Evolutionary conservation across 2,329 filamentous ascomycete species (phyloP).

Genomic region (Alternaria viburni): DNA sequence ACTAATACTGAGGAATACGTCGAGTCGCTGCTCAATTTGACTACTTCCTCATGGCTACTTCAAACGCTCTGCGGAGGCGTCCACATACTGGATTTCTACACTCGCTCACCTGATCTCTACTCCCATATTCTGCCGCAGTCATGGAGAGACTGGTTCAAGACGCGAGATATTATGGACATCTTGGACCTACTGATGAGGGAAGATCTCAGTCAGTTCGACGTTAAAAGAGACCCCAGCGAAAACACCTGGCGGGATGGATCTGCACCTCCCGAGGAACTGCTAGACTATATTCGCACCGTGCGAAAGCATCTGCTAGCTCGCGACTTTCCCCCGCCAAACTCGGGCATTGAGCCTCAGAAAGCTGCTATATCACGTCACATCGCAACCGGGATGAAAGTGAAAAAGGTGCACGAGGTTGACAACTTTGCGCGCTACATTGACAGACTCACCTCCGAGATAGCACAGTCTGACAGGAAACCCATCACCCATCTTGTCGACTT

Average conservation of each 20-base stretch:
- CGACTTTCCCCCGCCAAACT: conserved; percentile 56
- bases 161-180: conserved; percentile 74
- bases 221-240: conserved; percentile 1
- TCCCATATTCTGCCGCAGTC: conserved; percentile 74
- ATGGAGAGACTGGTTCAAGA: conserved; percentile 81
- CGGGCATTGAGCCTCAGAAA: conserved; percentile 46
- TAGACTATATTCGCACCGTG: conserved; percentile 75
- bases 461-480: conserved; percentile 33
- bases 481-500: conserved; percentile 94
- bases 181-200: conserved; percentile 82
- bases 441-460: conserved; percentile 64
- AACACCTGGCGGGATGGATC: conserved; percentile 52
- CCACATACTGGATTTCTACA: conserved; percentile 96
- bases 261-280: conserved; percentile 61
- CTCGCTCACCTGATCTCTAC: conserved; percentile 82
- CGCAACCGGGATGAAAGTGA: conserved; percentile 90
- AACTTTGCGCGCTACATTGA: conserved; percentile 89
- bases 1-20: conserved; percentile 76
- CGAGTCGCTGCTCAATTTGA: conserved; percentile 76
- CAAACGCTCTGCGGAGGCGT: conserved; percentile 95
- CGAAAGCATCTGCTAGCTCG: conserved; percentile 72
- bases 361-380: conserved; percentile 72
- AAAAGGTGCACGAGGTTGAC: conserved; percentile 92
- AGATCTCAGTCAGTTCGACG: conserved; percentile 61
- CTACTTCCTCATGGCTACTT: conserved; percentile 75